Evolutionary conservation across 768 basidiomycete species (phyloP), one percentile per base, ranked within the genome.

Genomic region (Suillus alpinus): DNA sequence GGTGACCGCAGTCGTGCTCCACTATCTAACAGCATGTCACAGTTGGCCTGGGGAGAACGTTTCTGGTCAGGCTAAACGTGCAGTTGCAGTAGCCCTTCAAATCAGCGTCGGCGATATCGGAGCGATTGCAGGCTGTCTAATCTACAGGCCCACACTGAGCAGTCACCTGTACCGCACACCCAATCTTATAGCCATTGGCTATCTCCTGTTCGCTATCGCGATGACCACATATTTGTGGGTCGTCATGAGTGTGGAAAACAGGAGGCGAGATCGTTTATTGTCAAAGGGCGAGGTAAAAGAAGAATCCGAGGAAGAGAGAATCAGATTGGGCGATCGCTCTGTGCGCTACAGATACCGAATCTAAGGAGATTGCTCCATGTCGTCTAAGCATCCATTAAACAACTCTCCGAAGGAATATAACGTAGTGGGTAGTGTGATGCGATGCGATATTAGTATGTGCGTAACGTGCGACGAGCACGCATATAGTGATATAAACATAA

Each of bases 41-140:
- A 70, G 81, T 58, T 87, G 86, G 83, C 84, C 85, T 0, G 78
- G 81, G 18, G 86, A 88, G 70, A 87, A 87, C 63, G 84, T 88
- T n/a, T 85, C 85, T 13, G 83, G 81, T 12, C 86, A 87, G 65
- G 87, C 86, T 4, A 87, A 87, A 68, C 80, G 86, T 13, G 85
- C 86, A 0, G 78, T 85, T 2, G 83, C 83, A 1, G 78, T 85
- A 4, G 86, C 83, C 1, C 80, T 84, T 78, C 87, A 87, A 66
- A 86, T 88, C 52, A 83, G 82, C 9, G 80, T 87, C 12, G 85
- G 85, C 13, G 83, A 87, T 62, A 73, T 84, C 39, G 86, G 84
- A 2, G 84, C 86, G 18, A 81, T 86, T 44, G 78, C 80, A 50
- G 86, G 78, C 73, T 78, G 82, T 53, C 72, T 86, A 58, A 75